These are phyloP conservation scores for Sporothrix luriei DNA, from an alignment of 2,329 filamentous ascomycete species.

Conservation along the genomic window DNA sequence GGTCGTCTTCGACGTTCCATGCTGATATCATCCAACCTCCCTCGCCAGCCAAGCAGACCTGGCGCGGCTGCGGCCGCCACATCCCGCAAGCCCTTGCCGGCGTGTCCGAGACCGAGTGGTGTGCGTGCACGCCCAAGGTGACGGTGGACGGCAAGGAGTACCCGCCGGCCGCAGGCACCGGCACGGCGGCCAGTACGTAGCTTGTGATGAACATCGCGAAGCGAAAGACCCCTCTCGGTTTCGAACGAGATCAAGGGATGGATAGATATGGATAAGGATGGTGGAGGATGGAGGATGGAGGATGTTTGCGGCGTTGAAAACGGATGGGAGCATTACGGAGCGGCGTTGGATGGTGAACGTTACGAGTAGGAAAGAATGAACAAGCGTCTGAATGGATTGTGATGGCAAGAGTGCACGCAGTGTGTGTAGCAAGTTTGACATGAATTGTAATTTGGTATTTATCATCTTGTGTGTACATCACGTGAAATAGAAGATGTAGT, in stretches of 20 bases:
- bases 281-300: not conserved
- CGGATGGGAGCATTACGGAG: too few species aligned
- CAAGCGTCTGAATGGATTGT: too few species aligned
- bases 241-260: not conserved
- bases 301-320: not conserved
- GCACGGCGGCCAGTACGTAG: not conserved
- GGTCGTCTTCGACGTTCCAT: not conserved
- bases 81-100: slow-evolving; percentile 50
- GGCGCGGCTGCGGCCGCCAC: slow-evolving; percentile 55
- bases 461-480: too few species aligned
- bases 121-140: slow-evolving; percentile 51
- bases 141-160: slow-evolving; percentile 51
- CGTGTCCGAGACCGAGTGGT: slow-evolving; percentile 52
- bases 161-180: slow-evolving; percentile 48
- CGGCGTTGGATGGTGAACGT: too few species aligned
- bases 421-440: too few species aligned
- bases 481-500: too few species aligned
- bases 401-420: too few species aligned
- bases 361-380: too few species aligned
- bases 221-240: not conserved
- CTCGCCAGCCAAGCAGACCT: slow-evolving; percentile 54
- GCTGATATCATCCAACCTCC: too few species aligned
- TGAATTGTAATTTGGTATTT: too few species aligned
- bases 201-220: too few species aligned
- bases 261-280: too few species aligned